phyloP scores from a whole-genome alignment of 257 asterid genomes.

The Sherardia arvensis region DNA sequence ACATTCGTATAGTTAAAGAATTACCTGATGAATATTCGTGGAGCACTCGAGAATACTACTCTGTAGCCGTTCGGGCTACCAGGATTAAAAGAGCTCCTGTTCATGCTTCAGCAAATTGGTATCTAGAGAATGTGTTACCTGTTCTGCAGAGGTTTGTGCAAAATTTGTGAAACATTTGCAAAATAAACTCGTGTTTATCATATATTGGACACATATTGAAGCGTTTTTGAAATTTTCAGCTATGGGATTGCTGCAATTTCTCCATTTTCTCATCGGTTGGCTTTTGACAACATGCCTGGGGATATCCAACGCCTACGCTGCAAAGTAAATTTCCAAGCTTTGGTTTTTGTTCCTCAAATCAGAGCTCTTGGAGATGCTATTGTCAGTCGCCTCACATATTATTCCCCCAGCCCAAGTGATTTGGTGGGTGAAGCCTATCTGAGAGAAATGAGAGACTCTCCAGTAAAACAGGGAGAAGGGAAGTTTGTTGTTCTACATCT shows the following conservation, averaged over 20 bases:
- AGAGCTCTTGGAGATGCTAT: slow-evolving; percentile 83
- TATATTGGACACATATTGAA: not conserved
- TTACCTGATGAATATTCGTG: slow-evolving; percentile 79
- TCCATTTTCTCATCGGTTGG: slow-evolving; percentile 93
- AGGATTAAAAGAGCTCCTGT: slow-evolving; percentile 89
- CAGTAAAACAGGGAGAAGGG: slow-evolving; percentile 38
- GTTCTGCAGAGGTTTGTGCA: slow-evolving; percentile 61
- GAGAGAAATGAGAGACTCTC: slow-evolving; percentile 28
- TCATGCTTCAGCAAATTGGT: slow-evolving; percentile 97
- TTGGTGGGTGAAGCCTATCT: slow-evolving; percentile 34
- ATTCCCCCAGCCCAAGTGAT: slow-evolving; percentile 33
- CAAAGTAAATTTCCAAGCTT: slow-evolving; percentile 92
- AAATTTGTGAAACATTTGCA: not conserved
- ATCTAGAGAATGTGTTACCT: slow-evolving; percentile 73
- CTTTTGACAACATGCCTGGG: slow-evolving; percentile 82
- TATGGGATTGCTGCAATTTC: slow-evolving; percentile 95
- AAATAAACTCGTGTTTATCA: too few species aligned
- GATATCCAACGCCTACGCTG: slow-evolving; percentile 89
- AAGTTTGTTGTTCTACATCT: slow-evolving; percentile 88
- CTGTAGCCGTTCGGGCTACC: slow-evolving; percentile 78
- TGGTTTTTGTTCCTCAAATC: slow-evolving; percentile 80
- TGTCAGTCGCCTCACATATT: slow-evolving; percentile 56
- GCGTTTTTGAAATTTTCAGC: slow-evolving; percentile 28
- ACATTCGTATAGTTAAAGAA: slow-evolving; percentile 66
- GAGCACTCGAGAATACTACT: slow-evolving; percentile 97